phyloP scores from a whole-genome alignment of 2,329 filamentous ascomycete genomes.

The Exutisphaerella laricina region DNA sequence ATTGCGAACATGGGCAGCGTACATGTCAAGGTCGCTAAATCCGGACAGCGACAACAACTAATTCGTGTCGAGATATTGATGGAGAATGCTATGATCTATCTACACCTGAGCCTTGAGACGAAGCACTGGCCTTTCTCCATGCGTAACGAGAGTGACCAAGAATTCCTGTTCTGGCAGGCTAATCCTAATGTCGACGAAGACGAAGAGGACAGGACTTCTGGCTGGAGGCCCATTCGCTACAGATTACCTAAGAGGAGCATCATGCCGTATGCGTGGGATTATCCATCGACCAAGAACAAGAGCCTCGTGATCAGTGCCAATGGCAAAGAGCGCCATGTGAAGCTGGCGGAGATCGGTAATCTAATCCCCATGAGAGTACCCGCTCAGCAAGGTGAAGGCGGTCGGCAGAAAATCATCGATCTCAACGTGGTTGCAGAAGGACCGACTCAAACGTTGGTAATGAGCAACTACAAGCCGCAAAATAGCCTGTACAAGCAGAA shows the following conservation, averaged over 20 bases:
- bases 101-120: slow-evolving; percentile 82
- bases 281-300: slow-evolving; percentile 93
- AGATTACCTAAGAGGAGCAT: slow-evolving; percentile 89
- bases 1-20: slow-evolving; percentile 90
- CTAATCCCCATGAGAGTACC: slow-evolving; percentile 89
- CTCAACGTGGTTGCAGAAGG: slow-evolving; percentile 94
- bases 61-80: slow-evolving; percentile 84
- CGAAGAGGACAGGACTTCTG: slow-evolving; percentile 71
- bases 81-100: slow-evolving; percentile 88
- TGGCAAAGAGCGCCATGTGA: slow-evolving; percentile 82
- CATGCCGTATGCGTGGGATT: slow-evolving; percentile 99
- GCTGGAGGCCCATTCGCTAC: slow-evolving; percentile 90
- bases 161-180: slow-evolving; percentile 94
- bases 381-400: slow-evolving; percentile 44
- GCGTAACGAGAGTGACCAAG: slow-evolving; percentile 94
- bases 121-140: slow-evolving; percentile 99
- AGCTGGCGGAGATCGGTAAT: slow-evolving; percentile 93
- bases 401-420: slow-evolving; percentile 82
- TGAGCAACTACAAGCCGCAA: slow-evolving; percentile 89
- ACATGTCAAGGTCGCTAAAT: slow-evolving; percentile 88
- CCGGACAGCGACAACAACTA: slow-evolving; percentile 80
- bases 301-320: slow-evolving; percentile 79
- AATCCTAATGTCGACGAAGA: slow-evolving; percentile 92
- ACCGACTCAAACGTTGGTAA: slow-evolving; percentile 85
- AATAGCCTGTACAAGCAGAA: slow-evolving; percentile 84